Conservation (phyloP, 108 stramenopile genomes). For the Poteriospumella lacustris region DNA sequence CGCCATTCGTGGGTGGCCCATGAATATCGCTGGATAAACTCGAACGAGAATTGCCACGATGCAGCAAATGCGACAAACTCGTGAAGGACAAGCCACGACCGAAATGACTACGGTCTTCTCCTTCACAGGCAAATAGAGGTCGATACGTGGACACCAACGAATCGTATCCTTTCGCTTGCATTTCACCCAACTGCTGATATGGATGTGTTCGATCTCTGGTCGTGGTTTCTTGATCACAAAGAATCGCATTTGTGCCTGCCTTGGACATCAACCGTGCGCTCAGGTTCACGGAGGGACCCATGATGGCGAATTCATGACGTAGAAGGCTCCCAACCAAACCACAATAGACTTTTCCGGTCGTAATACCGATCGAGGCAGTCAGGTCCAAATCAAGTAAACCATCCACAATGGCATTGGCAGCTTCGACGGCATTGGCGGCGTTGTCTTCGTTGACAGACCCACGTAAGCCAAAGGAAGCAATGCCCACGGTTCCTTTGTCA, state of each 20-base stretch:
- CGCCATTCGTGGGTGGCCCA: too few relatives aligned
- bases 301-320: slow-evolving; percentile 39
- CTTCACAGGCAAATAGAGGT: too few relatives aligned
- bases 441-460: slow-evolving; percentile 25
- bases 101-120: too few relatives aligned
- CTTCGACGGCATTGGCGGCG: slow-evolving; percentile 23
- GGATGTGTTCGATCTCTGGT: slow-evolving; percentile 24
- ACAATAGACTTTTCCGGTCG: slow-evolving; percentile 39
- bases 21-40: too few relatives aligned
- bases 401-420: too few relatives aligned
- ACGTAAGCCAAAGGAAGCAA: slow-evolving; percentile 31
- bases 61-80: too few relatives aligned
- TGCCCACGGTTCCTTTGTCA: slow-evolving; percentile 39
- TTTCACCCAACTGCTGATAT: slow-evolving; percentile 39
- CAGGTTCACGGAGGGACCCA: slow-evolving; percentile 40
- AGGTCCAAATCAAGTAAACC: slow-evolving; percentile 29
- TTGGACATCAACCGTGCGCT: slow-evolving; percentile 45
- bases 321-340: slow-evolving; percentile 23
- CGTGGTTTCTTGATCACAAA: slow-evolving; percentile 41
- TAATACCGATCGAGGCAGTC: slow-evolving; percentile 33
- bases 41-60: too few relatives aligned
- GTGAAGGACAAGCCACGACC: too few relatives aligned
- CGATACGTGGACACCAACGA: slow-evolving; percentile 36
- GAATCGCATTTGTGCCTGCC: slow-evolving; percentile 32
- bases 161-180: slow-evolving; percentile 56